Evolutionary conservation across 2,329 filamentous ascomycete genomes (phyloP), one percentile per base, ranked within the genome.

Genomic region (Akanthomyces dipterigenus): DNA sequence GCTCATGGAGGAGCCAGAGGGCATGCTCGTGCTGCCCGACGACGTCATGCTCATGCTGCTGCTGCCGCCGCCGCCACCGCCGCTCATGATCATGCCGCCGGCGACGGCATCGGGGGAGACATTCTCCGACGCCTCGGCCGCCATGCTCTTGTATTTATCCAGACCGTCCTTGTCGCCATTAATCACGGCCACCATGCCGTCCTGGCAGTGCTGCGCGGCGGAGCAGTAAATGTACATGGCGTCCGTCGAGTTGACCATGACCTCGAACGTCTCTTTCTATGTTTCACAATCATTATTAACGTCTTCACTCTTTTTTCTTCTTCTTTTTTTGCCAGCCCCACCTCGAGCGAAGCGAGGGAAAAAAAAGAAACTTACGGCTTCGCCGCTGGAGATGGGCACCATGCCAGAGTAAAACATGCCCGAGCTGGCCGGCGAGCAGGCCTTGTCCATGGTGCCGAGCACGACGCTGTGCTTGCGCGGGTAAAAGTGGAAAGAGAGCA

Each of bases 401-500:
- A 57, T 24, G 38, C 60, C 60, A 36, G 60, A 62, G 53, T 50
- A 62, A 22, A 62, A 62, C 24, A 45, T 26, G 16, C n/a, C 34
- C 2, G 24, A 20, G 11, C 62, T 9, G 26, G 63, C 57, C 18
- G 80, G 78, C 31, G 76, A 65, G 69, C 82, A 85, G 1, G 80
- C 80, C 16, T 76, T 72, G 61, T 72, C 72, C 66, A 82, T 82
- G 46, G 77, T 73, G 31, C 78, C 77, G 64, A 78, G 75, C 8
- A 76, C 78, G 49, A 83, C 80, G 7, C 77, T 78, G 73, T 83
- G 82, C 65, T 76, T 76, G 63, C 77, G 75, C 11, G 76, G 72
- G 64, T 77, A 75, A 70, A 83, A 84, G 66, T 82, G 78, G 71
- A 84, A 83, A 67, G 82, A 78, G 60, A 84, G 71, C 51, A 76